Evolutionary conservation across 176 grass and related monocot species (phyloP).

Genomic region (Phragmites australis): DNA sequence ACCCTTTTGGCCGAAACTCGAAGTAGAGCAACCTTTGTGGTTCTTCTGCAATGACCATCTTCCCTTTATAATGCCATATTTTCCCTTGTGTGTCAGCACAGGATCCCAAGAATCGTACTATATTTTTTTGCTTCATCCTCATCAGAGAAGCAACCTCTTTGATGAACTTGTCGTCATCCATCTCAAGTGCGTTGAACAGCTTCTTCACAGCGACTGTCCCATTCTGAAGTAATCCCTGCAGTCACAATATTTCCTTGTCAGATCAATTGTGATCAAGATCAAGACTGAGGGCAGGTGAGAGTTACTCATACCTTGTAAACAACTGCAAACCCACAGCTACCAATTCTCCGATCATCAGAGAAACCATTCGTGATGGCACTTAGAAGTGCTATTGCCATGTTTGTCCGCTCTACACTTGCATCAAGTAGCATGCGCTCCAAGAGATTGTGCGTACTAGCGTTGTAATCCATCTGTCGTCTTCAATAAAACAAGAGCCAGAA

Average conservation of each 20-base stretch:
- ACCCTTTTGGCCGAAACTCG: not conserved
- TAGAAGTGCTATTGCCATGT: constrained; percentile 1
- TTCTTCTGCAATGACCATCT: not conserved
- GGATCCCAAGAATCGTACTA: not conserved
- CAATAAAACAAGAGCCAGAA: not conserved
- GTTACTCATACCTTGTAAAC: not conserved
- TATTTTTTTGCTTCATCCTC: not conserved
- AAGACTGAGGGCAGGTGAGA: not conserved
- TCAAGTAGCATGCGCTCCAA: constrained; percentile 5
- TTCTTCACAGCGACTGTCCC: not conserved
- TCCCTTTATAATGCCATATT: fast-evolving
- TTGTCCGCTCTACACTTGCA: not conserved
- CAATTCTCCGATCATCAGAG: not conserved
- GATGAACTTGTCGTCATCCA: not conserved
- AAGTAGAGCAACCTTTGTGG: not conserved
- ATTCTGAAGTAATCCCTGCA: not conserved
- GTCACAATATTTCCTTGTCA: not conserved
- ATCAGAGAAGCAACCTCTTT: not conserved
- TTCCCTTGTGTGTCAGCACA: not conserved
- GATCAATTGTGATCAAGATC: not conserved
- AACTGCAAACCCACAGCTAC: not conserved
- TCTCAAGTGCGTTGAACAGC: not conserved
- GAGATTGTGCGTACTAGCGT: not conserved
- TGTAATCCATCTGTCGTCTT: not conserved
- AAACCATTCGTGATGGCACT: not conserved